Conservation (phyloP, 805 yeast species). For the Metschnikowia hibisci region DNA sequence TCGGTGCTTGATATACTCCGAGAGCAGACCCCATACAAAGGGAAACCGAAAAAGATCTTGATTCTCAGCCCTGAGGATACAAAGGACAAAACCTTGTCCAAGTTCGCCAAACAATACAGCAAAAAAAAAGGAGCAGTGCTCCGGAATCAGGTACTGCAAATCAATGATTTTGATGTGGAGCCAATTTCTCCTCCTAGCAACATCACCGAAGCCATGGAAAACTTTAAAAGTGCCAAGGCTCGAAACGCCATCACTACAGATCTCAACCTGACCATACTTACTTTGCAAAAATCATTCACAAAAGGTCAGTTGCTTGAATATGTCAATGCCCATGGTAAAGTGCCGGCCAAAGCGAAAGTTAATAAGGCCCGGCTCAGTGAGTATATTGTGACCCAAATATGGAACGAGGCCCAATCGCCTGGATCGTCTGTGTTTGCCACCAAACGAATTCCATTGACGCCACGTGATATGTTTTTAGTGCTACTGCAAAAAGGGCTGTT, state of each 20-base stretch:
- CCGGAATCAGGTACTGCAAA: not conserved
- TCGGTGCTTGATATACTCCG: constrained; percentile 8
- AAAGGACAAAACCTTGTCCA: constrained; percentile 12
- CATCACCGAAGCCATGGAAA: constrained; percentile 5
- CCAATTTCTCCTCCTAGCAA: not conserved
- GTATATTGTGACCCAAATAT: constrained; percentile 29
- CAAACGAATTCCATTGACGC: constrained; percentile 29
- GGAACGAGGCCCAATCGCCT: constrained; percentile 30
- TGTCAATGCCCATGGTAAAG: constrained; percentile 4
- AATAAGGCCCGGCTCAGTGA: constrained; percentile 21
- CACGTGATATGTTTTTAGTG: constrained; percentile 39
- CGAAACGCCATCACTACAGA: not conserved
- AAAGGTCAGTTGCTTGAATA: constrained; percentile 14
- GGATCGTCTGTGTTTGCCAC: constrained; percentile 28
- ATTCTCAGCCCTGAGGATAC: constrained; percentile 17
- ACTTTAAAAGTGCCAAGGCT: constrained; percentile 4
- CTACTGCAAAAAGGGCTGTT: constrained; percentile 37
- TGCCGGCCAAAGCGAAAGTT: constrained; percentile 2
- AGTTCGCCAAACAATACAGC: constrained; percentile 2
- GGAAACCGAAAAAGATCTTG: constrained; percentile 10
- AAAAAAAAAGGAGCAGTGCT: not conserved
- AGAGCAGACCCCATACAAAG: constrained; percentile 2
- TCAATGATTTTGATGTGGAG: constrained; percentile 1
- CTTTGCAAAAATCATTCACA: constrained; percentile 13
- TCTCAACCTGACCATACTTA: constrained; percentile 6